phyloP scores from a whole-genome alignment of 768 basidiomycete genomes.

The Leccinum broughii region DNA sequence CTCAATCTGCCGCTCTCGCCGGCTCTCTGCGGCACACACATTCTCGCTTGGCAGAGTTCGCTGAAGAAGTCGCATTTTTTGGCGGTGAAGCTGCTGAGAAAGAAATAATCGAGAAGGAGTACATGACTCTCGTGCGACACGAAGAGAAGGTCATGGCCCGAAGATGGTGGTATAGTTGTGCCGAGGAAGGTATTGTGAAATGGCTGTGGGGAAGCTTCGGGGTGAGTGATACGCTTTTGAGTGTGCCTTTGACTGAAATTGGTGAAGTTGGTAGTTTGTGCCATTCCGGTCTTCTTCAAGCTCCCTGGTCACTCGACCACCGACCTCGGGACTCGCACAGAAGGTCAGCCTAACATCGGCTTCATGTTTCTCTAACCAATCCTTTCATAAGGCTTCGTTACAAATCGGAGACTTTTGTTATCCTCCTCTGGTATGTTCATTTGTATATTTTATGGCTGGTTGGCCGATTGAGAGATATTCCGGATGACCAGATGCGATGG shows the following conservation, averaged over 20 bases:
- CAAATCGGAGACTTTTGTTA: constrained; percentile 86
- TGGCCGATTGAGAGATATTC: neutral
- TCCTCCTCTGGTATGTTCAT: constrained; percentile 72
- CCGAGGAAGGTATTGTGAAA: constrained; percentile 95
- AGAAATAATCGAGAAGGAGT: constrained; percentile 86
- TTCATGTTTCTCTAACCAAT: neutral
- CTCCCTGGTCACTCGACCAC: constrained; percentile 63
- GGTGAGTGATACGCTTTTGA: constrained; percentile 43
- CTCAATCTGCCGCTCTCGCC: constrained; percentile 83
- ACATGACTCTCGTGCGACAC: constrained; percentile 81
- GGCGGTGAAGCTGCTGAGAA: constrained; percentile 90
- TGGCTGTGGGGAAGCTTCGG: constrained; percentile 97
- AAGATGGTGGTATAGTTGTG: constrained; percentile 87
- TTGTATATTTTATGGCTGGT: constrained; percentile 3
- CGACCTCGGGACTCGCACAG: constrained; percentile 87
- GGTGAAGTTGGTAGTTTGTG: constrained; percentile 76
- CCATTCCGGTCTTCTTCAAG: constrained; percentile 91
- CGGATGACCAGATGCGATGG: constrained; percentile 73
- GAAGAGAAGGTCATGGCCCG: constrained; percentile 77
- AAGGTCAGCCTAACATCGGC: constrained; percentile 51
- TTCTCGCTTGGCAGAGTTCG: constrained; percentile 84
- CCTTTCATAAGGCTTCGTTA: constrained; percentile 75
- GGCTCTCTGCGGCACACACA: constrained; percentile 91
- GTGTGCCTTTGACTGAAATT: constrained; percentile 11
- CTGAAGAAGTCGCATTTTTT: constrained; percentile 88